Percentiles rank a stretch among this genome's conserved stretches.
phyloP scores from a whole-genome alignment of 1,284 basidiomycete genomes.

The Thecaphora thlaspeos region DNA sequence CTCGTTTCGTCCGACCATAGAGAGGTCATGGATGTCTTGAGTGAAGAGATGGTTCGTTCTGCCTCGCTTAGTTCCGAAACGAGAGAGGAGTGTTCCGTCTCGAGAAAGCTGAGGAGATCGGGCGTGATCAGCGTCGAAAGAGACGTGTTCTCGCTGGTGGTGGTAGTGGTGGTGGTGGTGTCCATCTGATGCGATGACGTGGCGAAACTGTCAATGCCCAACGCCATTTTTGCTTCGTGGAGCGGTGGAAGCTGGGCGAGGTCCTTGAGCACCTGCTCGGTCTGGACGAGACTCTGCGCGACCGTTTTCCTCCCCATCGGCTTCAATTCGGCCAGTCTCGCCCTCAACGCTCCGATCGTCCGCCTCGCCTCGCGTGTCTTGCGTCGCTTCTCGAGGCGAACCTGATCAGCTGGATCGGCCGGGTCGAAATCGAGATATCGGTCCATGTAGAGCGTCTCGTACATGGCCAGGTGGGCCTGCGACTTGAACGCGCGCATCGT shows the following conservation, averaged over 20 bases:
- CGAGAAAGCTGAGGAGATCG: slow-evolving; percentile 6
- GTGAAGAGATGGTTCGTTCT: slow-evolving; percentile 60
- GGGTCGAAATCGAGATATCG: slow-evolving; percentile 74
- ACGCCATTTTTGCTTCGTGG: too few relatives aligned
- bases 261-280: slow-evolving; percentile 19
- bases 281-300: slow-evolving; percentile 26
- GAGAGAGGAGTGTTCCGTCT: slow-evolving; percentile 10
- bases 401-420: slow-evolving; percentile 62
- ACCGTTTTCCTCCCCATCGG: slow-evolving; percentile 11
- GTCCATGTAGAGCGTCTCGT: slow-evolving; percentile 82
- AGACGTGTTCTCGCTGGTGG: too few relatives aligned
- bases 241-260: slow-evolving; percentile 18
- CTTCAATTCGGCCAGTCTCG: slow-evolving; percentile 11
- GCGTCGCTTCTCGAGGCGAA: slow-evolving; percentile 69
- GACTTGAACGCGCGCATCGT: slow-evolving; percentile 88
- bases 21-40: slow-evolving; percentile 72
- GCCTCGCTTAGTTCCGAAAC: slow-evolving; percentile 54
- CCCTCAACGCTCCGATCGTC: slow-evolving; percentile 11
- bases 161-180: too few relatives aligned
- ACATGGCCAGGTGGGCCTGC: slow-evolving; percentile 89
- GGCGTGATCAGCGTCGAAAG: too few relatives aligned
- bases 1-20: slow-evolving; percentile 73
- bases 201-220: too few relatives aligned
- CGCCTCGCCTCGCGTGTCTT: slow-evolving; percentile 35
- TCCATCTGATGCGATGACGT: too few relatives aligned